Evolutionary conservation across 2,329 filamentous ascomycete species (phyloP), one percentile per base, ranked within the genome.

Genomic region (Teratosphaeria epicoccoides): DNA sequence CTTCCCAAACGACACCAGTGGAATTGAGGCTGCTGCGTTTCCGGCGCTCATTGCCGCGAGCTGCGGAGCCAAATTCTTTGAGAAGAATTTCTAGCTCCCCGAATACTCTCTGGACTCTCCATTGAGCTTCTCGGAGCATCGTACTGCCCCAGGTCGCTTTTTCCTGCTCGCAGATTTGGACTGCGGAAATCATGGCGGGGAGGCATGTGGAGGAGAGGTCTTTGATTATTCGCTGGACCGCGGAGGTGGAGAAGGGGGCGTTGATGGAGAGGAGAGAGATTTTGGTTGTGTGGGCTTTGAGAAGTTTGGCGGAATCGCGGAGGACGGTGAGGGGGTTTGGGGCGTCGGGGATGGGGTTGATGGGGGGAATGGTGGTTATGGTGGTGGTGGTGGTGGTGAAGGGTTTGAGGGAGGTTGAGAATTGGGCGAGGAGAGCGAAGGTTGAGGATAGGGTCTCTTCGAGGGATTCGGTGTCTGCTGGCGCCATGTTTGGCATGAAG

Each of bases 201-300:
- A 95, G 75, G n/a, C 87, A 81, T 0, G 82, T 82, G 11, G 80
- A 76, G 22, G 83, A 77, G n/a, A 95, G 76, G 52, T 89, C 82
- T 28, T 80, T 76, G 4, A 96, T 72, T 12, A 94, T 81, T 23
- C 78, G 82, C 9, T 70, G 72, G 28, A 95, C 76, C 4, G 88
- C 90, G 0, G 83, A 82, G 0, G 87, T 83, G 0, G 89, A 93
- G 59, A 95, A 94, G 0, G 91, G 90, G 17, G 87, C 79, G 63
- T 87, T 95, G 63, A 94, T 85, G 1, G 93, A 80, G 11, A 97
- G 78, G 0, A 96, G 82, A 0, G 87, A 91, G 24, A 96, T 76
- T 57, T 95, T 95, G 5, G 89, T 95, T 1, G 84, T 80, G 65
- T 96, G 88, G 0, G 89, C 87, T 65, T 81, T 83, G 53, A 95